Conservation (phyloP, 139 green algal genomes). For the Closterium sp. region DNA sequence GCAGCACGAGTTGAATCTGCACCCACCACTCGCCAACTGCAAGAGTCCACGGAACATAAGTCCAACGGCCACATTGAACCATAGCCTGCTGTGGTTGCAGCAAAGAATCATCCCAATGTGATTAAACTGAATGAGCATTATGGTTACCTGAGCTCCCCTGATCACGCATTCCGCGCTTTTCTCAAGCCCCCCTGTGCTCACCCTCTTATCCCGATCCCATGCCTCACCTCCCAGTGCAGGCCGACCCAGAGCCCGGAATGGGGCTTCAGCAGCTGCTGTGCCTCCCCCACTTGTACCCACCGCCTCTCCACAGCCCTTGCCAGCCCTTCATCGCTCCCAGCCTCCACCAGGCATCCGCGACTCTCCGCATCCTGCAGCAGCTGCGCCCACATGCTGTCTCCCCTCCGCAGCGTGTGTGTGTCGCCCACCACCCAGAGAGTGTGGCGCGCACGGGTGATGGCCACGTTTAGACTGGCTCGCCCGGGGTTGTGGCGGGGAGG, state of each 20-base stretch:
- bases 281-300: background rate
- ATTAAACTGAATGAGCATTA: background rate
- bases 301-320: background rate
- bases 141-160: no score
- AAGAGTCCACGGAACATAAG: background rate
- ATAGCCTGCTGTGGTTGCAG: background rate
- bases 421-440: constrained; percentile 70
- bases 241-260: background rate
- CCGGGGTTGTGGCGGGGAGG: background rate
- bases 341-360: background rate
- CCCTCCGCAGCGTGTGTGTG: background rate
- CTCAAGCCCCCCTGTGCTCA: no score
- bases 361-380: background rate
- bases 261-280: background rate
- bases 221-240: background rate
- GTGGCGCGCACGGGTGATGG: constrained; percentile 73
- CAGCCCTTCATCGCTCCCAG: background rate
- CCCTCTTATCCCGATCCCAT: no score
- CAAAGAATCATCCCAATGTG: background rate
- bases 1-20: background rate
- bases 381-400: background rate
- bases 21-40: background rate
- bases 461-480: constrained; percentile 76
- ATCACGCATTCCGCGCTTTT: no score
- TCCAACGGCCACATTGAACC: background rate